Conservation (phyloP, 2,329 filamentous ascomycete genomes). For the Arthrobotrys pseudoclavata region DNA sequence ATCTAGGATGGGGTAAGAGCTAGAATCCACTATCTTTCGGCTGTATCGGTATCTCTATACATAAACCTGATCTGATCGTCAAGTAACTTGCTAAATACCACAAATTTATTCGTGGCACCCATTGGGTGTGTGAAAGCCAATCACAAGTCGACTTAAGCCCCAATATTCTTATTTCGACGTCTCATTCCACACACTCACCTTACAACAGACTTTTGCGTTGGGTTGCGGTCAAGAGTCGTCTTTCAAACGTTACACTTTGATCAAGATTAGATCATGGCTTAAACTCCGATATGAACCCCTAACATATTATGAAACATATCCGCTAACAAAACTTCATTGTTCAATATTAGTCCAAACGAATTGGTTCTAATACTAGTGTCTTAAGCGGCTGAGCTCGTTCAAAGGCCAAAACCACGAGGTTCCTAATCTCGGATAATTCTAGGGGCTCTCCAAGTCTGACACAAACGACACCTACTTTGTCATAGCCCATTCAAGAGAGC, state of each 20-base stretch:
- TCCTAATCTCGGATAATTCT: background rate
- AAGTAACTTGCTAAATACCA: background rate
- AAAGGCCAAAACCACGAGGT: background rate
- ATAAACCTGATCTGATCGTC: background rate
- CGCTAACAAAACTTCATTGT: conserved; percentile 1
- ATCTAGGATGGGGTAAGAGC: background rate
- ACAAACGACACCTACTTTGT: background rate
- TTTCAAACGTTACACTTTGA: background rate
- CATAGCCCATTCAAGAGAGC: background rate
- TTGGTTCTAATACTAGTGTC: background rate
- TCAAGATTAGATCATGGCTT: conserved; percentile 26
- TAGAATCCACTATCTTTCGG: background rate
- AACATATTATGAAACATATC: conserved; percentile 15
- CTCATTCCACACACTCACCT: background rate
- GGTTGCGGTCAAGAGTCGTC: conserved; percentile 7
- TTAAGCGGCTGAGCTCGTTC: background rate
- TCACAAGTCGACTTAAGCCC: background rate
- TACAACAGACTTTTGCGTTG: conserved; percentile 27
- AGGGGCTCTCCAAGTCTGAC: background rate
- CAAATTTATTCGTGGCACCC: background rate
- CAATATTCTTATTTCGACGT: background rate
- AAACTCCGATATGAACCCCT: conserved; percentile 5
- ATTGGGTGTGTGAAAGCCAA: background rate
- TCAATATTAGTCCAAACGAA: background rate
- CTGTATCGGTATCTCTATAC: background rate